Evolutionary conservation across 352 stramenopile genomes (phyloP).

Genomic region (Pythium plurisporium): DNA sequence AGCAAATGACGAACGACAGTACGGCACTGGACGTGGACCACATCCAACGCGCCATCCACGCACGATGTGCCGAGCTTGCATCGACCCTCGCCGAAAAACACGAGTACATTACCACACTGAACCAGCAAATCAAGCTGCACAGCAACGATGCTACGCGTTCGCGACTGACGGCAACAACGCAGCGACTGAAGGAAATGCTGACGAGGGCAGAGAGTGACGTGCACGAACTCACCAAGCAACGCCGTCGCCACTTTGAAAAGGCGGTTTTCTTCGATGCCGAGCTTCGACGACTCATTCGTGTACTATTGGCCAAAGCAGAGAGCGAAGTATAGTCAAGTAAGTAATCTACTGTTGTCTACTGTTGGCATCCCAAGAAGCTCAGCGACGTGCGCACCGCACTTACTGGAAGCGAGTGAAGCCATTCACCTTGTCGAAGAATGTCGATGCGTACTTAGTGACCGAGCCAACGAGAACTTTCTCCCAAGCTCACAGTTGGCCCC

Average conservation of each 20-base stretch:
- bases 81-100: neutral
- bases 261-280: neutral
- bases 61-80: neutral
- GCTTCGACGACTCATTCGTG: neutral
- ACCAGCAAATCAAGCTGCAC: neutral
- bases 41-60: neutral
- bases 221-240: neutral
- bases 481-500: too few species aligned
- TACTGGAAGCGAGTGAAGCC: neutral
- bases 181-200: neutral
- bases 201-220: neutral
- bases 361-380: too few species aligned
- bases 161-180: neutral
- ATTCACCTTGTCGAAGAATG: neutral
- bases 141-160: too few species aligned
- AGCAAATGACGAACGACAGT: neutral
- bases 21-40: neutral
- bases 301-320: too few species aligned
- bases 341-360: too few species aligned
- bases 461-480: neutral
- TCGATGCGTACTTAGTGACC: slow-evolving; percentile 6
- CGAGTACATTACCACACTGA: neutral
- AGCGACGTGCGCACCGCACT: too few species aligned
- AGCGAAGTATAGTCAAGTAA: too few species aligned
- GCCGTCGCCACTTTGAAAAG: neutral